Conservation (phyloP, 306 rosid genomes). For the Casuarina equisetifolia region DNA sequence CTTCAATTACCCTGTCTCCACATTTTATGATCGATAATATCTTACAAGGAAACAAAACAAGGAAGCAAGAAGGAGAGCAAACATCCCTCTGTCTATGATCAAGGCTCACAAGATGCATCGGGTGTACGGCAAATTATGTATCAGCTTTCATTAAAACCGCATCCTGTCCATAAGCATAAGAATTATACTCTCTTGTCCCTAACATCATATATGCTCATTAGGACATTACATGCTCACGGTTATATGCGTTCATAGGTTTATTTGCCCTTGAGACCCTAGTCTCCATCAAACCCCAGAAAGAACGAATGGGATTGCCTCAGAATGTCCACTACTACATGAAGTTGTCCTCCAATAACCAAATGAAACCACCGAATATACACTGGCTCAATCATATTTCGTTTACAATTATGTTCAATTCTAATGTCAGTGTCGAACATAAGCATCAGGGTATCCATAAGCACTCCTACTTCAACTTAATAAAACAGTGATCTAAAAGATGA, state of each 20-base stretch:
- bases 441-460: not conserved
- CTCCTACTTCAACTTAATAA: not conserved
- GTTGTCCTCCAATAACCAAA: not conserved
- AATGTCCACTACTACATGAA: not conserved
- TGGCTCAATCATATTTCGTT: not conserved
- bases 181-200: not conserved
- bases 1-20: not conserved
- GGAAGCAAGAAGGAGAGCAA: not conserved
- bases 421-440: not conserved
- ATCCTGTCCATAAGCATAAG: not conserved
- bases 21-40: slow-evolving; percentile 3
- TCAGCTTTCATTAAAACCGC: not conserved
- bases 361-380: not conserved
- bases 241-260: too few relatives aligned
- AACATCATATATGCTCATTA: not conserved
- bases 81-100: not conserved
- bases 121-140: not conserved
- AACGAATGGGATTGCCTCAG: too few relatives aligned
- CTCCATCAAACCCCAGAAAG: too few relatives aligned
- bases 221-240: too few relatives aligned
- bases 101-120: not conserved
- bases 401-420: not conserved
- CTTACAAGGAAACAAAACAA: not conserved
- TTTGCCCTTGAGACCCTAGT: too few relatives aligned
- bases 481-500: not conserved